These are phyloP conservation scores for Cornus suecica DNA, from an alignment of 148 eudicot genomes.

Conservation along the genomic window DNA sequence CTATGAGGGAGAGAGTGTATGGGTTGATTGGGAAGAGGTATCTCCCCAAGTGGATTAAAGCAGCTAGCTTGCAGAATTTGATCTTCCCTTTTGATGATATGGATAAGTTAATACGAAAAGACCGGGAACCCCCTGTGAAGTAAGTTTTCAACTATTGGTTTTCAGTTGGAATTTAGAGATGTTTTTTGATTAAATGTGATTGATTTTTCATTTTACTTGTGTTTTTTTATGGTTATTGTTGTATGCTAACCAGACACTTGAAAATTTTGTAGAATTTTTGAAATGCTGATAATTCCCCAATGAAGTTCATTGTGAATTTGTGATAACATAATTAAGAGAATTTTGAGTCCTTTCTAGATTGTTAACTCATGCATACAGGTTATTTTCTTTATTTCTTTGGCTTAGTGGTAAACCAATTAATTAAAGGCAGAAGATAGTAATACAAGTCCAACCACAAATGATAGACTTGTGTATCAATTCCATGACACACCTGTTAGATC, in stretches of 20 bases:
- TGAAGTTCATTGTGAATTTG: too few relatives aligned
- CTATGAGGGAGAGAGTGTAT: conserved; percentile 84
- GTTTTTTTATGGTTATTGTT: background rate
- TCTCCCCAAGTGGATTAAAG: conserved; percentile 69
- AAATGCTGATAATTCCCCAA: too few relatives aligned
- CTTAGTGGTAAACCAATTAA: too few relatives aligned
- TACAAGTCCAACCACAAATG: too few relatives aligned
- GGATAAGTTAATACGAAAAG: conserved; percentile 62
- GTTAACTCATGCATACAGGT: too few relatives aligned
- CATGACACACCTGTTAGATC: too few relatives aligned
- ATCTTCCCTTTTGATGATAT: conserved; percentile 84
- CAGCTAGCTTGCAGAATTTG: conserved; percentile 90
- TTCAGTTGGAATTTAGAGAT: background rate
- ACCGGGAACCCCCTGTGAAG: conserved; percentile 91
- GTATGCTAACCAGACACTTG: background rate
- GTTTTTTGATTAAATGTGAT: background rate
- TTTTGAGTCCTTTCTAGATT: too few relatives aligned
- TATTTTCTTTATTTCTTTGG: too few relatives aligned
- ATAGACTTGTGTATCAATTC: too few relatives aligned
- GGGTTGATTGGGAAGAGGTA: conserved; percentile 76
- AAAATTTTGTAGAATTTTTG: background rate
- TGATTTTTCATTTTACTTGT: background rate
- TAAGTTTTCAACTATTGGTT: conserved; percentile 31
- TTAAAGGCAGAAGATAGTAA: too few relatives aligned
- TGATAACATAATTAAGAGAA: too few relatives aligned